Base-by-base conservation (phyloP, 495 filamentous ascomycete genomes). In the Parachaetomium inaequale region DNA sequence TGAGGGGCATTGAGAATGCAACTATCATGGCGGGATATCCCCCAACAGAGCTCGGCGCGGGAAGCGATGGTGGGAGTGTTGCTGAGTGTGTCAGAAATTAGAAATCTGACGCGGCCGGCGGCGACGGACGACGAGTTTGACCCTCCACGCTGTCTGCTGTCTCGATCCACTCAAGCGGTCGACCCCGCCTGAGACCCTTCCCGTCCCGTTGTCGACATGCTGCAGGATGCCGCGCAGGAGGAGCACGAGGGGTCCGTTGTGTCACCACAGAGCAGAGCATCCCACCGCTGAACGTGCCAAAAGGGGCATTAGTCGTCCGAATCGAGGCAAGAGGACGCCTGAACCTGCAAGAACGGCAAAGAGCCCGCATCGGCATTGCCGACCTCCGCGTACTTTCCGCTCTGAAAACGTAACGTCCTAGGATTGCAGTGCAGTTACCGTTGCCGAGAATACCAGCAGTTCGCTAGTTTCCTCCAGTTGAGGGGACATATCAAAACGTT, bases 71-170 rank as follows among this genome's bases (percentile, higher is more conserved):
- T 10, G 42, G 26, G 40, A 25, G 55, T 23, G 17, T 23, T 14
- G 40, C 55, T 29, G n/a, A 26, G 40, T 36, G 55, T 59, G 63
- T 68, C 63, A 68, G 66, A 47, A 28, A 61, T 65, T 64, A 65
- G 49, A 47, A 65, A 65, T 62, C 59, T 54, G 26, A 31, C 25
- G 49, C 38, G 25, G 23, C 17, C 49, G 2, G 14, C 50, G n/a
- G 36, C 17, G 25, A 21, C 23, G 17, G 14, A 36, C 25, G 36
- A 11, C 25, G 21, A 28, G 38, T 52, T 42, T n/a, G 23, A 49
- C 19, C 12, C 14, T 56, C 15, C n/a, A n/a, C n/a, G n/a, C 6
- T 38, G 32, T 6, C 5, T 32, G n/a, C n/a, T 49, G 55, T 32
- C 46, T 36, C 31, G 15, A 31, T 38, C 29, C 19, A 38, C n/a